Evolutionary conservation across 2,329 filamentous ascomycete species (phyloP).

Genomic region (Hypoxylon rubiginosum): DNA sequence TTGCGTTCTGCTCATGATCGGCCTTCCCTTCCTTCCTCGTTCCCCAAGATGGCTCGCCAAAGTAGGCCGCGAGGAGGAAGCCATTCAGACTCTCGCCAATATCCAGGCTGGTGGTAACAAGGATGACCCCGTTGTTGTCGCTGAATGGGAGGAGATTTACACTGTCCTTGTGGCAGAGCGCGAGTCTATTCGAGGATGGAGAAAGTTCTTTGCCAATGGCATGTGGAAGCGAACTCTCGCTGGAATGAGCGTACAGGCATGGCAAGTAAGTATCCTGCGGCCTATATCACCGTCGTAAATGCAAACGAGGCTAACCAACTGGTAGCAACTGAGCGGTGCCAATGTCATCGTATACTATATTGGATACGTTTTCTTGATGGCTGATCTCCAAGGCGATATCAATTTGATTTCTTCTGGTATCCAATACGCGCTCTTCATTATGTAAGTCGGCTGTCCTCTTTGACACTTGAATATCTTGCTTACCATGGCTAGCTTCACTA

Average conservation of each 20-base stretch:
- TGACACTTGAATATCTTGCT: constrained; percentile 12
- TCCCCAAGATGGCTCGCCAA: constrained; percentile 74
- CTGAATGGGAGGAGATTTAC: constrained; percentile 68
- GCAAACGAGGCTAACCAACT: constrained; percentile 18
- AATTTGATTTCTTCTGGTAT: constrained; percentile 68
- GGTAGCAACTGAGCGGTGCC: constrained; percentile 63
- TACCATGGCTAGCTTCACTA: constrained; percentile 56
- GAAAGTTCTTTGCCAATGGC: constrained; percentile 58
- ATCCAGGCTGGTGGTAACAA: constrained; percentile 70
- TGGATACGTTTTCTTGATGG: constrained; percentile 72
- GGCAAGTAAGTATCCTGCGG: constrained; percentile 58
- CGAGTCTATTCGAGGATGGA: constrained; percentile 54
- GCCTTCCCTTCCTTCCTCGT: constrained; percentile 72
- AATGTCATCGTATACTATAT: constrained; percentile 71
- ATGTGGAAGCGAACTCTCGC: constrained; percentile 71
- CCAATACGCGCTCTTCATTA: constrained; percentile 66
- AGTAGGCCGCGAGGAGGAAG: constrained; percentile 71
- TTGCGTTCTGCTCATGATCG: constrained; percentile 68
- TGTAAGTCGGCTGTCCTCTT: constrained; percentile 47
- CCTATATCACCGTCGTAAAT: neutral
- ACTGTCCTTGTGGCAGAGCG: constrained; percentile 56
- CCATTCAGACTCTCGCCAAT: constrained; percentile 65
- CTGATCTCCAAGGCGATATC: constrained; percentile 65
- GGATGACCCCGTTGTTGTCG: constrained; percentile 67
- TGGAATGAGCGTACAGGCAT: constrained; percentile 69